These are phyloP conservation scores for Aspergillus bridgeri DNA, from an alignment of 495 filamentous ascomycete species.

Conservation along the genomic window DNA sequence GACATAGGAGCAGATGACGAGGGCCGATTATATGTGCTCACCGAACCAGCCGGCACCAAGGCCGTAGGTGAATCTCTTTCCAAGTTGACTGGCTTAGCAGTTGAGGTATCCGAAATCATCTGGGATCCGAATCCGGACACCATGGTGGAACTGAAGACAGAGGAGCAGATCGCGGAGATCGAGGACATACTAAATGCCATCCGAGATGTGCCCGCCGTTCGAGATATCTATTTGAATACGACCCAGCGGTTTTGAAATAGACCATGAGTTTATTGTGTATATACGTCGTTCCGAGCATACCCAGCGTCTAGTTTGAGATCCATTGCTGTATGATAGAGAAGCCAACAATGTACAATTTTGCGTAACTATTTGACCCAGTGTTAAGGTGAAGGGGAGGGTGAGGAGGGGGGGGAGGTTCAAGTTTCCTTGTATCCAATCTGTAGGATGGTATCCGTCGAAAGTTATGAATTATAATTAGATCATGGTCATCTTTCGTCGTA, in stretches of 20 bases:
- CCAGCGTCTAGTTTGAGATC: neutral
- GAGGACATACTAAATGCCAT: constrained; percentile 41
- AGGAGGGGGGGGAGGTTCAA: too few species aligned
- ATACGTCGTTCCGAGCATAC: neutral
- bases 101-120: constrained; percentile 71
- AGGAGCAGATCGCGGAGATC: constrained; percentile 51
- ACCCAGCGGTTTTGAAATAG: constrained; percentile 23
- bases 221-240: constrained; percentile 65
- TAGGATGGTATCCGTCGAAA: too few species aligned
- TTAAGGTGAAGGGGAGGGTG: neutral
- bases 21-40: constrained; percentile 68
- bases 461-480: neutral
- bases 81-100: constrained; percentile 54
- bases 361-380: neutral
- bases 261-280: neutral
- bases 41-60: constrained; percentile 66
- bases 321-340: neutral
- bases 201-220: constrained; percentile 59
- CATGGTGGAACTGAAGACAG: constrained; percentile 52
- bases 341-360: neutral
- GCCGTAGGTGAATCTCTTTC: constrained; percentile 60
- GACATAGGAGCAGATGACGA: constrained; percentile 73
- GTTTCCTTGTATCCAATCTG: too few species aligned
- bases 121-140: constrained; percentile 84
- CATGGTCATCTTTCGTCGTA: too few species aligned